phyloP scores from a whole-genome alignment of 2,329 filamentous ascomycete species.

The Pseudogymnoascus sp. region DNA sequence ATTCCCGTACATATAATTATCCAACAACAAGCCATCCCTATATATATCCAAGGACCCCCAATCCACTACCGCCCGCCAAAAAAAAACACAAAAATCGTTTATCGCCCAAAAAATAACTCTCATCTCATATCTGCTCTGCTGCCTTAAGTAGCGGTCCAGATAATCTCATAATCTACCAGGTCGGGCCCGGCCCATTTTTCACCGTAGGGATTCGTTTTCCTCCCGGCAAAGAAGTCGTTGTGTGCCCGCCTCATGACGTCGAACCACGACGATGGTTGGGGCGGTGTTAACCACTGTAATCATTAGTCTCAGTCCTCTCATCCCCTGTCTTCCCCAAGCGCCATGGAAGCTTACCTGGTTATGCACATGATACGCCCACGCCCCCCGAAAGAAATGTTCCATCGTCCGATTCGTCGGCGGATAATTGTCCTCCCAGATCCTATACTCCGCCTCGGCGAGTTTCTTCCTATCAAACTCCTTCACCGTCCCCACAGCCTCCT shows the following conservation, averaged over 20 bases:
- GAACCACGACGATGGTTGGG: constrained; percentile 49
- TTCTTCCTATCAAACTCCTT: constrained; percentile 21
- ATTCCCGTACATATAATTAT: neutral
- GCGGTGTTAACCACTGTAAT: constrained; percentile 45
- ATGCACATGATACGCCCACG: constrained; percentile 52
- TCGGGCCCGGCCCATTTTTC: constrained; percentile 45
- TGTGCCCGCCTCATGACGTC: constrained; percentile 46
- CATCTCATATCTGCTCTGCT: no score
- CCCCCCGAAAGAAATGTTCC: constrained; percentile 48
- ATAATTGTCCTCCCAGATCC: constrained; percentile 42
- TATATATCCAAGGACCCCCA: neutral
- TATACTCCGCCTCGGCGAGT: constrained; percentile 36
- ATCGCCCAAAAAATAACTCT: neutral
- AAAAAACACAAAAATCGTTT: neutral
- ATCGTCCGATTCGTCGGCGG: constrained; percentile 49
- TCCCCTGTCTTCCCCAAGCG: neutral
- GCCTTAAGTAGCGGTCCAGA: constrained; percentile 42
- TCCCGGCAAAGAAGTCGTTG: constrained; percentile 45
- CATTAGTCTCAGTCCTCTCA: constrained; percentile 14
- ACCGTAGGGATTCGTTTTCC: constrained; percentile 44
- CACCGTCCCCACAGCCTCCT: constrained; percentile 16
- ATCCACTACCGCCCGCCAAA: neutral
- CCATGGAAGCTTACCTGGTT: constrained; percentile 40
- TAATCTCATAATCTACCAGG: constrained; percentile 42
- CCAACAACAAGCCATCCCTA: neutral